These are phyloP conservation scores for Ramaria sp. DNA, from an alignment of 768 basidiomycete species.

Conservation along the genomic window DNA sequence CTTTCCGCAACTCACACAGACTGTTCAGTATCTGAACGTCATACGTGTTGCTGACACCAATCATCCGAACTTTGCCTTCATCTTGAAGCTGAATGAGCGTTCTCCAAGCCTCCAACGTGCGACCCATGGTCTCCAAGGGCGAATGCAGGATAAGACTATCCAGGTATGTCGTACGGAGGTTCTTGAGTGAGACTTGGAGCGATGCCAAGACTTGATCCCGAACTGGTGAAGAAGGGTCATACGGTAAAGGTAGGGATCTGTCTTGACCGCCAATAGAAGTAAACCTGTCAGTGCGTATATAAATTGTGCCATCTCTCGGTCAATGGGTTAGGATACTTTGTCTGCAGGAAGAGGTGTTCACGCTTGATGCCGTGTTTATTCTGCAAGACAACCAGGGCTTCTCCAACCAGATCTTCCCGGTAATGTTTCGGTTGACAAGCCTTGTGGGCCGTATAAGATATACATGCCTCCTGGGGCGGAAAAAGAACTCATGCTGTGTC, in stretches of 20 bases:
- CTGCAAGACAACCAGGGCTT: constrained; percentile 49
- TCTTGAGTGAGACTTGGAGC: constrained; percentile 50
- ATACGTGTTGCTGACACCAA: constrained; percentile 75
- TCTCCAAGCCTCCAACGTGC: constrained; percentile 63
- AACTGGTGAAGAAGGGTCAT: constrained; percentile 44
- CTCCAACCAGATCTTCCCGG: constrained; percentile 75
- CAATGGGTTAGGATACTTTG: constrained; percentile 40
- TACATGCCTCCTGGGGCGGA: constrained; percentile 8
- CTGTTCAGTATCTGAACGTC: constrained; percentile 44
- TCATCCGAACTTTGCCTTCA: constrained; percentile 48
- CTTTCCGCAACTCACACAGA: constrained; percentile 35
- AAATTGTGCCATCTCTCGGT: too few relatives aligned
- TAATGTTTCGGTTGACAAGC: constrained; percentile 62
- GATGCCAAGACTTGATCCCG: constrained; percentile 52
- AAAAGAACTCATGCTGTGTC: constrained; percentile 55
- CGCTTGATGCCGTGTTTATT: constrained; percentile 51
- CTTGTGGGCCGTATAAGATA: constrained; percentile 14
- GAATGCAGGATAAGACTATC: constrained; percentile 77
- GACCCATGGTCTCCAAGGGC: constrained; percentile 45
- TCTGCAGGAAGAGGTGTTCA: constrained; percentile 67
- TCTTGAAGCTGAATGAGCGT: constrained; percentile 52
- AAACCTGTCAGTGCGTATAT: constrained; percentile 33
- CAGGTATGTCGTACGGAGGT: constrained; percentile 63
- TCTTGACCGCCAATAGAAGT: constrained; percentile 72
- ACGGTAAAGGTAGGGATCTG: constrained; percentile 57